These are phyloP conservation scores for Wickerhamomyces canadensis DNA, from an alignment of 805 yeast genomes.

Conservation along the genomic window DNA sequence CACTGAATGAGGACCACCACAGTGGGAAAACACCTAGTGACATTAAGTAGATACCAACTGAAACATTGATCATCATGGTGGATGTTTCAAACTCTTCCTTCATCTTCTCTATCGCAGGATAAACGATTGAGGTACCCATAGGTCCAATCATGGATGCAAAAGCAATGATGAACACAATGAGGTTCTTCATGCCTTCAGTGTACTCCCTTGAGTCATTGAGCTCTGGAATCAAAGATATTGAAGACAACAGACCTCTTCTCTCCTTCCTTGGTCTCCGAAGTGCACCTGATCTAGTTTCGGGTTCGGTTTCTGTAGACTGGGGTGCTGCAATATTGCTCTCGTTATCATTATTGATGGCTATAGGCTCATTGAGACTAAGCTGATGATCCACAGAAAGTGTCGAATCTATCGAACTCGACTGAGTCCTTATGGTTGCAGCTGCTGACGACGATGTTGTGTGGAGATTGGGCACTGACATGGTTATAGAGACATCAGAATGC, in stretches of 20 bases:
- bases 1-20: slow-evolving; percentile 86
- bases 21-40: slow-evolving; percentile 76
- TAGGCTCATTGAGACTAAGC: too few relatives aligned
- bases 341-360: too few relatives aligned
- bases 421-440: too few relatives aligned
- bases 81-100: slow-evolving; percentile 49
- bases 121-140: slow-evolving; percentile 80
- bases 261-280: slow-evolving; percentile 13
- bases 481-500: too few relatives aligned
- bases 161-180: slow-evolving; percentile 63
- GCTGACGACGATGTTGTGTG: too few relatives aligned
- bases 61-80: slow-evolving; percentile 59
- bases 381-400: neutral
- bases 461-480: too few relatives aligned
- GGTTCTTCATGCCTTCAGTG: slow-evolving; percentile 41
- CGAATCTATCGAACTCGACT: neutral
- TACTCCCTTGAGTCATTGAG: slow-evolving; percentile 66
- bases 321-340: too few relatives aligned
- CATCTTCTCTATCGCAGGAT: slow-evolving; percentile 70
- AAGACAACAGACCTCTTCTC: slow-evolving; percentile 52
- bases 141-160: slow-evolving; percentile 78
- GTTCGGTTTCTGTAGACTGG: too few relatives aligned
- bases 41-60: slow-evolving; percentile 73
- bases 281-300: too few relatives aligned
- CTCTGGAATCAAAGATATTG: slow-evolving; percentile 54